Evolutionary conservation across 305 asterid species (phyloP).

Genomic region (Petunia hybrid): DNA sequence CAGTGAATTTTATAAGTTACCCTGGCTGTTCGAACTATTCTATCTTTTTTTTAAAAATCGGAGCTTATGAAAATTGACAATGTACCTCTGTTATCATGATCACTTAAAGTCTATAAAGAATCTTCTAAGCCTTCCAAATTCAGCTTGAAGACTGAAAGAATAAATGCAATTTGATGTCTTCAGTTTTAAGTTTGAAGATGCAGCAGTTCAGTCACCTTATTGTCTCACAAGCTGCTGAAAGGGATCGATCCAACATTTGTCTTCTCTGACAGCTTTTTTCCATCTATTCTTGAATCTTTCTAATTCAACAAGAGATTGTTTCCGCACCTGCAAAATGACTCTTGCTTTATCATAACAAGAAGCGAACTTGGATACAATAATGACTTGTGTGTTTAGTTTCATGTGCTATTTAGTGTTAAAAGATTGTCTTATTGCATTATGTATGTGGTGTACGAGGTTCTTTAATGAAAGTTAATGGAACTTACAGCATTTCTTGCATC

Average conservation of each 20-base stretch:
- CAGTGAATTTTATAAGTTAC: background rate
- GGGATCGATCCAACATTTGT: conserved; percentile 75
- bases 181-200: background rate
- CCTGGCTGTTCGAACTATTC: conserved; percentile 18
- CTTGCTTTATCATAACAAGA: background rate
- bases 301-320: conserved; percentile 56
- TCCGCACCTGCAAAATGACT: conserved; percentile 52
- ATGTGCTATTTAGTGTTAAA: background rate
- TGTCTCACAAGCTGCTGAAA: conserved; percentile 45
- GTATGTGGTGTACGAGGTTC: background rate
- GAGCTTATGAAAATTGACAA: conserved; percentile 7
- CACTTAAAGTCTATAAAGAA: background rate
- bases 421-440: background rate
- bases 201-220: conserved; percentile 28
- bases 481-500: conserved; percentile 68
- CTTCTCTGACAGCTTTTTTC: conserved; percentile 71
- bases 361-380: background rate
- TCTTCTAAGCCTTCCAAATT: conserved; percentile 5
- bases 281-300: conserved; percentile 70
- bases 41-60: background rate
- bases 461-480: conserved; percentile 21
- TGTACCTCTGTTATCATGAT: conserved; percentile 7
- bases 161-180: background rate
- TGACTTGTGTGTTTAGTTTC: background rate
- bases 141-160: conserved; percentile 19